Conservation (phyloP, 495 filamentous ascomycete species). For the Xylaria cubensis region DNA sequence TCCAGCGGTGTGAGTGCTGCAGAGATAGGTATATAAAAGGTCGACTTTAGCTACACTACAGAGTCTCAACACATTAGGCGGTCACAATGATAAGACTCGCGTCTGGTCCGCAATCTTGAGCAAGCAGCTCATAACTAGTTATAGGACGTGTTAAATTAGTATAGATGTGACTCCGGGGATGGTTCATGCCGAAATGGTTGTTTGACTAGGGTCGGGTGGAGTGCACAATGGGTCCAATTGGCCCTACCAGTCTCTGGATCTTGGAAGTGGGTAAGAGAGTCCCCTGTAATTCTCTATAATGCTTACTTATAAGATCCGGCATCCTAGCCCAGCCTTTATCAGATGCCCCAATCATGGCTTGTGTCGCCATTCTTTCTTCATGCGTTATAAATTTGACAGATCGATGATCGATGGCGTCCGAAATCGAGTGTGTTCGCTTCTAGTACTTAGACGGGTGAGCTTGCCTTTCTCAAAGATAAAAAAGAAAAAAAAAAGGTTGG, state of each 20-base stretch:
- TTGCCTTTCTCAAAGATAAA: background rate
- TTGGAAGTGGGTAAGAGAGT: background rate
- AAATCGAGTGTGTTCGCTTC: background rate
- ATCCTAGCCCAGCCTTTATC: background rate
- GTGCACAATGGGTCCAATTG: background rate
- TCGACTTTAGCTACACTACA: background rate
- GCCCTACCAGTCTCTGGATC: background rate
- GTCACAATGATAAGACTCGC: background rate
- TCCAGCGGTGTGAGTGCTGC: background rate
- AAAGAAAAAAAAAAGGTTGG: background rate
- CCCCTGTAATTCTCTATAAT: background rate
- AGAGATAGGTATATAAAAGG: background rate
- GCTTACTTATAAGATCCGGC: background rate
- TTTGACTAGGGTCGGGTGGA: background rate
- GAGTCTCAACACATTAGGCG: background rate
- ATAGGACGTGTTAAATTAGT: constrained; percentile 3
- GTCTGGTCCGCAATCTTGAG: background rate
- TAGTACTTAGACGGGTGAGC: constrained; percentile 8
- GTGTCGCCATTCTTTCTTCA: background rate
- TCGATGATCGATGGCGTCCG: background rate
- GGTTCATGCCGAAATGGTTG: background rate
- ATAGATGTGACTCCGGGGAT: constrained; percentile 21
- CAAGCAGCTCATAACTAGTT: background rate
- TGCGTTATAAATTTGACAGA: constrained; percentile 9
- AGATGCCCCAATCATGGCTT: background rate